phyloP scores from a whole-genome alignment of 1,139 yeast species.

The Casaregolazyma lundiana region DNA sequence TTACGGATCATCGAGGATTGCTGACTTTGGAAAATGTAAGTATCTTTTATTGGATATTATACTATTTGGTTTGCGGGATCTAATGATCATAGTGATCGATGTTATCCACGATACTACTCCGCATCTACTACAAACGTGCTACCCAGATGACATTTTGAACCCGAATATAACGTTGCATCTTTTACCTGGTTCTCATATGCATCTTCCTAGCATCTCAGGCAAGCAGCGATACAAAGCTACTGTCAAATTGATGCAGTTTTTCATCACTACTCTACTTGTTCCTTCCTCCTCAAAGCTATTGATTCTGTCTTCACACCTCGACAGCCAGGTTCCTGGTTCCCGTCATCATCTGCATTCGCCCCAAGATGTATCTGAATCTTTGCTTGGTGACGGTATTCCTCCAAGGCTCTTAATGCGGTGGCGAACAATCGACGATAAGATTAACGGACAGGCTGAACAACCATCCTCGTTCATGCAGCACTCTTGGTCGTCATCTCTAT shows the following conservation, averaged over 20 bases:
- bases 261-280: slow-evolving; percentile 27
- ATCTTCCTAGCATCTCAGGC: slow-evolving; percentile 61
- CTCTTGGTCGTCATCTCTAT: slow-evolving; percentile 20
- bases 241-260: slow-evolving; percentile 31
- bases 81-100: slow-evolving; percentile 39
- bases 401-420: slow-evolving; percentile 22
- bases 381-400: slow-evolving; percentile 11
- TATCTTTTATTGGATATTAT: too few relatives aligned
- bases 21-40: slow-evolving; percentile 51
- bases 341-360: slow-evolving; percentile 1
- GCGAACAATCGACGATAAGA: slow-evolving; percentile 18
- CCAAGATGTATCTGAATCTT: not conserved
- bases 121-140: slow-evolving; percentile 43
- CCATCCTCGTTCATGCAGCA: slow-evolving; percentile 10
- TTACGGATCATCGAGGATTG: slow-evolving; percentile 24
- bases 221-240: slow-evolving; percentile 50
- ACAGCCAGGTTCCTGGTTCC: slow-evolving; percentile 4
- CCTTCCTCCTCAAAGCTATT: slow-evolving; percentile 26
- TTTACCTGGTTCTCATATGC: slow-evolving; percentile 58
- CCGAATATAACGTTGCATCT: slow-evolving; percentile 53
- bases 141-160: slow-evolving; percentile 49
- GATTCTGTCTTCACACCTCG: slow-evolving; percentile 21
- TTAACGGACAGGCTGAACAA: not conserved
- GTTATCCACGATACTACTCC: slow-evolving; percentile 54
- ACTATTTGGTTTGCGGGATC: not conserved